Percentiles rank a stretch among this genome's conserved stretches.
Conservation (phyloP, 1,139 yeast genomes). For the Martiniozyma asiatica region DNA sequence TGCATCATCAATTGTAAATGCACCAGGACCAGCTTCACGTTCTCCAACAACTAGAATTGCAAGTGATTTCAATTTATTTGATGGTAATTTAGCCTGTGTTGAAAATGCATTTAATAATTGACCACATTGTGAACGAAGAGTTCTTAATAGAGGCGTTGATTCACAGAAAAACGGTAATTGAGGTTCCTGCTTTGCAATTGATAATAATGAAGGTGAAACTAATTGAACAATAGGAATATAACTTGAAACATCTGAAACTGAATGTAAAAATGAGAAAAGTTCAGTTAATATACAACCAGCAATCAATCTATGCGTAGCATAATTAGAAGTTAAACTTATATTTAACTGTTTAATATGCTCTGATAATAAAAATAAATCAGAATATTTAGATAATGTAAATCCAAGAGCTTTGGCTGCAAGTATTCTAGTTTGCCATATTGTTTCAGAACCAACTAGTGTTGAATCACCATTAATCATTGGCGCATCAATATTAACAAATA, state of each 20-base stretch:
- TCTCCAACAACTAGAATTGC: constrained; percentile 93
- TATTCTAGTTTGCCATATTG: constrained; percentile 63
- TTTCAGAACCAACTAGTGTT: constrained; percentile 67
- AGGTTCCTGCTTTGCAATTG: constrained; percentile 19
- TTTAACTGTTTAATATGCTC: constrained; percentile 7
- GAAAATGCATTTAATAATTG: constrained; percentile 70
- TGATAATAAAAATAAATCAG: constrained; percentile 22
- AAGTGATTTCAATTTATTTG: constrained; percentile 67
- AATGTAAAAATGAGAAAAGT: constrained; percentile 36
- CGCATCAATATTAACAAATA: constrained; percentile 75
- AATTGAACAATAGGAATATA: constrained; percentile 10
- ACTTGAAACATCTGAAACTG: constrained; percentile 15
- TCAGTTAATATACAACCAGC: constrained; percentile 64
- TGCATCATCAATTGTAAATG: constrained; percentile 73
- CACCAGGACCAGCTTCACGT: constrained; percentile 87
- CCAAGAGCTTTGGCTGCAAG: constrained; percentile 75
- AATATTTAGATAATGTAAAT: constrained; percentile 43
- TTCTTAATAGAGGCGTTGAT: constrained; percentile 72
- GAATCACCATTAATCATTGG: constrained; percentile 91
- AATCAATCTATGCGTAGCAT: constrained; percentile 71
- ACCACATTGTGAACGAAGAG: constrained; percentile 79
- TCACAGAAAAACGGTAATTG: constrained; percentile 59
- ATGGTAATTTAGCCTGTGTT: constrained; percentile 62
- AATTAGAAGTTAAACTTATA: constrained; percentile 36
- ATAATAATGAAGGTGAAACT: constrained; percentile 7